Conservation (phyloP, 2,329 filamentous ascomycete genomes). For the Alternaria postmessia region DNA sequence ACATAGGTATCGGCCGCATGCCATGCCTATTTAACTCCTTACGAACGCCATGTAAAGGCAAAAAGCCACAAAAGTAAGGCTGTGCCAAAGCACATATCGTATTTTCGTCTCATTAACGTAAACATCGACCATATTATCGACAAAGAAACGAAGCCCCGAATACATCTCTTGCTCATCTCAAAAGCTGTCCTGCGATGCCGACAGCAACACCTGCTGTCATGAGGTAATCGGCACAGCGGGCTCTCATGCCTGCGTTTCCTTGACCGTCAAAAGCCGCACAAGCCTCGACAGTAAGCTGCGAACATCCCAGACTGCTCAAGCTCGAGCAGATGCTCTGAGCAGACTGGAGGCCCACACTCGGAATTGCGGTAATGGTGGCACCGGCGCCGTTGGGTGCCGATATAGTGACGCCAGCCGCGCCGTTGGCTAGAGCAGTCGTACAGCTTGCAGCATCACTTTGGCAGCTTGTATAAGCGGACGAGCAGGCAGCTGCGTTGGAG, state of each 20-base stretch:
- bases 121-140: constrained; percentile 29
- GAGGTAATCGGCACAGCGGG: constrained; percentile 28
- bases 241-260: constrained; percentile 40
- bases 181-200: constrained; percentile 54
- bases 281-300: constrained; percentile 57
- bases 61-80: constrained; percentile 3
- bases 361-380: constrained; percentile 58
- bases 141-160: constrained; percentile 24
- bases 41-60: constrained; percentile 2
- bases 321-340: constrained; percentile 46
- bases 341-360: constrained; percentile 38
- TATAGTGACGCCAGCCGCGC: constrained; percentile 61
- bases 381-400: constrained; percentile 60
- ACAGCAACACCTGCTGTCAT: constrained; percentile 42
- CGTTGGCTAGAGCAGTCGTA: constrained; percentile 56
- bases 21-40: background rate
- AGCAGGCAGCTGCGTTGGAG: constrained; percentile 59
- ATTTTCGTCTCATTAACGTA: background rate
- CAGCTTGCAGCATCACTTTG: constrained; percentile 55
- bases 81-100: constrained; percentile 10
- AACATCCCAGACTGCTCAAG: constrained; percentile 57
- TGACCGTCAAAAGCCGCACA: constrained; percentile 53
- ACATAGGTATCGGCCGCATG: background rate
- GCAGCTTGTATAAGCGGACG: constrained; percentile 63
- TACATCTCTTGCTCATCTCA: constrained; percentile 24